phyloP scores from a whole-genome alignment of 140 eudicot species.

The Flaveria floridana region DNA sequence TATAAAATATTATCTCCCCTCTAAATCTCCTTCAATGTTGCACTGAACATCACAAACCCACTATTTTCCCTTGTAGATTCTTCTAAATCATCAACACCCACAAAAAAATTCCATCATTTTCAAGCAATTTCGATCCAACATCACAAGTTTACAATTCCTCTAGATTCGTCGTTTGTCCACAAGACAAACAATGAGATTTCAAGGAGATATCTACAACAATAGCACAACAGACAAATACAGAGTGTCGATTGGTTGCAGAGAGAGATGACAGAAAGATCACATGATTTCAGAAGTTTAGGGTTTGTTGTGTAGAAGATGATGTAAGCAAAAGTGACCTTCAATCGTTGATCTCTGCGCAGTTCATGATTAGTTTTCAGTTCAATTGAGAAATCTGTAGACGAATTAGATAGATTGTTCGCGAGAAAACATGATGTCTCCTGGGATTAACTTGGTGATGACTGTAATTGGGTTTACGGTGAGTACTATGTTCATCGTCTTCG shows the following conservation, averaged over 20 bases:
- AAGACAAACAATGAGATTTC: slow-evolving; percentile 41
- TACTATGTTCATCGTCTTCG: slow-evolving; percentile 83
- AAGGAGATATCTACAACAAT: slow-evolving; percentile 27
- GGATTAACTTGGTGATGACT: slow-evolving; percentile 90
- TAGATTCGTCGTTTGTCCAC: slow-evolving; percentile 22
- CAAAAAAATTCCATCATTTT: background rate
- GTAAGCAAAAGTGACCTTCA: background rate
- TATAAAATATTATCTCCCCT: slow-evolving; percentile 29
- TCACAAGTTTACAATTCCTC: background rate
- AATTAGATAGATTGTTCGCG: background rate
- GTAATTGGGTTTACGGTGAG: slow-evolving; percentile 85
- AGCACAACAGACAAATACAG: slow-evolving; percentile 27
- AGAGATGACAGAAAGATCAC: slow-evolving; percentile 24
- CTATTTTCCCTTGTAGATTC: slow-evolving; percentile 27
- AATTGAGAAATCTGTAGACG: background rate
- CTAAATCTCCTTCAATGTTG: slow-evolving; percentile 27
- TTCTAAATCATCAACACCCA: slow-evolving; percentile 29
- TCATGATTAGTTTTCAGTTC: slow-evolving; percentile 17
- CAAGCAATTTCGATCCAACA: background rate
- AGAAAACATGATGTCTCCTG: slow-evolving; percentile 53
- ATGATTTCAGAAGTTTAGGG: slow-evolving; percentile 14
- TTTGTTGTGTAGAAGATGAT: background rate
- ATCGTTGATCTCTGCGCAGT: background rate
- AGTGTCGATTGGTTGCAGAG: slow-evolving; percentile 32
- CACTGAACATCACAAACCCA: slow-evolving; percentile 27